A percentile compares a stretch with the other conserved stretches of the same genome.
These are phyloP conservation scores for Purpureocillium lavendulum DNA, from an alignment of 2,329 filamentous ascomycete species.

Conservation along the genomic window DNA sequence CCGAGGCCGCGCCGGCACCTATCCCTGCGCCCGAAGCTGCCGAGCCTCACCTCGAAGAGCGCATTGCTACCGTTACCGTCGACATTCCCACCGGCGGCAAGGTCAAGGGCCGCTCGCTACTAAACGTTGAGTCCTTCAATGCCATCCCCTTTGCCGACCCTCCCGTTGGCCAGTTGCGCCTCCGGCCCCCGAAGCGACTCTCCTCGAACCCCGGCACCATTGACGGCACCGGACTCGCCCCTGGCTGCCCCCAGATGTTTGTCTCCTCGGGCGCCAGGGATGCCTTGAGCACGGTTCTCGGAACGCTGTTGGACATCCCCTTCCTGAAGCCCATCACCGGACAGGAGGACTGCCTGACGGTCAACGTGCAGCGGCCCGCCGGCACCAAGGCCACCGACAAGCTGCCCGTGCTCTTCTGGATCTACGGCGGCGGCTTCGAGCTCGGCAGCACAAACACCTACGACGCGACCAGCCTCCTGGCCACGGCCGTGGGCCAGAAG, in stretches of 20 bases:
- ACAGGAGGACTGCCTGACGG: slow-evolving; percentile 56
- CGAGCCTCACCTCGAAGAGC: slow-evolving; percentile 26
- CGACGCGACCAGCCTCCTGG: slow-evolving; percentile 39
- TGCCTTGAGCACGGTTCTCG: slow-evolving; percentile 35
- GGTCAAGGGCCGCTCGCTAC: slow-evolving; percentile 37
- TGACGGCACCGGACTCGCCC: slow-evolving; percentile 47
- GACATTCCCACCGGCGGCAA: slow-evolving; percentile 49
- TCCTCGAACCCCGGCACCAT: slow-evolving; percentile 50
- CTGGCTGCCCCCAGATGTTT: slow-evolving; percentile 65
- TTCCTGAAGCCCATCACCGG: slow-evolving; percentile 47
- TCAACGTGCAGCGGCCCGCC: slow-evolving; percentile 51
- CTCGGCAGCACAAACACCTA: slow-evolving; percentile 43
- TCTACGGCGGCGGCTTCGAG: slow-evolving; percentile 60
- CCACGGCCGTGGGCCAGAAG: slow-evolving; percentile 29
- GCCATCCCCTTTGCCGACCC: slow-evolving; percentile 70
- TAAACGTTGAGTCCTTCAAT: slow-evolving; percentile 57
- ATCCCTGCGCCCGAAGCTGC: slow-evolving; percentile 8
- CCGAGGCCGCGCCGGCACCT: slow-evolving; percentile 10
- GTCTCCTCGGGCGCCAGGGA: slow-evolving; percentile 39
- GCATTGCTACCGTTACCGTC: slow-evolving; percentile 41
- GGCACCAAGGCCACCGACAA: slow-evolving; percentile 46
- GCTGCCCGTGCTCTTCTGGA: slow-evolving; percentile 62
- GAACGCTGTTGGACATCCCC: slow-evolving; percentile 43
- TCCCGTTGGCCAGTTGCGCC: slow-evolving; percentile 55
- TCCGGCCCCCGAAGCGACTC: slow-evolving; percentile 57